These are phyloP conservation scores for Botrytis paeoniae DNA, from an alignment of 2,329 filamentous ascomycete genomes.

Conservation along the genomic window DNA sequence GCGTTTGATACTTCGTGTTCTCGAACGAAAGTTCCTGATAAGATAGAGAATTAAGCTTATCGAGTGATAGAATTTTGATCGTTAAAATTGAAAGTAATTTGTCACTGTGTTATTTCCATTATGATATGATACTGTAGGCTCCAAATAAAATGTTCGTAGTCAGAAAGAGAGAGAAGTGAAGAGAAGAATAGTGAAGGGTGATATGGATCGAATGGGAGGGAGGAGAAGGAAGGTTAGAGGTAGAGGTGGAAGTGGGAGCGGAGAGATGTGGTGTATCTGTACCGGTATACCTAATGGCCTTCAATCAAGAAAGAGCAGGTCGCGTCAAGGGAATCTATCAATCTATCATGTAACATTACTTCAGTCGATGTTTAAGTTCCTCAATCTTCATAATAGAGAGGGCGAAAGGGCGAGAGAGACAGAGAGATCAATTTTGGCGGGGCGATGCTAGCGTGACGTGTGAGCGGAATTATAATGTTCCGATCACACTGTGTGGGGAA, in stretches of 20 bases:
- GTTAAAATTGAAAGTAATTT: background rate
- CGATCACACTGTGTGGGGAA: background rate
- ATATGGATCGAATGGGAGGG: background rate
- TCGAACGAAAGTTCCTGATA: background rate
- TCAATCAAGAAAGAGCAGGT: background rate
- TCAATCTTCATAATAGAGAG: too few species aligned
- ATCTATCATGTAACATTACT: background rate
- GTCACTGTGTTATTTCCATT: background rate
- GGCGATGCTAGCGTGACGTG: background rate
- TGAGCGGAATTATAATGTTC: background rate
- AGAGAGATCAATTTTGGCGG: background rate
- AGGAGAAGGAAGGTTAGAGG: background rate
- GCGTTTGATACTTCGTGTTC: background rate
- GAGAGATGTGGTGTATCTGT: background rate
- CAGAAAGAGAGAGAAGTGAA: background rate
- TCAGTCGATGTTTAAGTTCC: background rate
- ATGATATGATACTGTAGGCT: background rate
- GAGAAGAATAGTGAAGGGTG: background rate
- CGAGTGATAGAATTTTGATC: background rate
- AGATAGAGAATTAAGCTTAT: background rate
- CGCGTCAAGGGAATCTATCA: background rate
- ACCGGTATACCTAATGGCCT: background rate
- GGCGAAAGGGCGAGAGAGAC: background rate
- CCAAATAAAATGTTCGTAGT: background rate
- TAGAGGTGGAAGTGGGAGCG: background rate